Evolutionary conservation across 108 stramenopile genomes (phyloP).

Genomic region (Pseudonitzschia delicatissima): DNA sequence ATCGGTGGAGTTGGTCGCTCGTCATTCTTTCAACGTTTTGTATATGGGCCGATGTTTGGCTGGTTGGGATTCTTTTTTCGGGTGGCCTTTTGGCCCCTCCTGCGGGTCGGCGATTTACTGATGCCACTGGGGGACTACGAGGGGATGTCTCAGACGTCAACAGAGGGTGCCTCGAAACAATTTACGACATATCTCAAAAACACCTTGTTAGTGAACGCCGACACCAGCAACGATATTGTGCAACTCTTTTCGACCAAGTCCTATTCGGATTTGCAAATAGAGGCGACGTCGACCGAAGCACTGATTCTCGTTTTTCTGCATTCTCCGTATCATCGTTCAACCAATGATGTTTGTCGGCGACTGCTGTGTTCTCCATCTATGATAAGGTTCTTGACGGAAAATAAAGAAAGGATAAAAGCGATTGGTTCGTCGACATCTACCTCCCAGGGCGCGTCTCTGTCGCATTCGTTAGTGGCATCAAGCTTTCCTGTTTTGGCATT

Average conservation of each 20-base stretch:
- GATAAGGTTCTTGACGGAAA: conserved; percentile 46
- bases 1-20: not conserved
- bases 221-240: conserved; percentile 8
- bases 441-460: conserved; percentile 65
- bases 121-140: conserved; percentile 60
- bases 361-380: conserved; percentile 35
- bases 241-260: conserved; percentile 30
- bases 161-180: conserved; percentile 62
- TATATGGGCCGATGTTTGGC: not conserved
- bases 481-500: conserved; percentile 66
- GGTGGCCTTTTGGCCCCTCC: conserved; percentile 49
- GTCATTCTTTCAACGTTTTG: not conserved
- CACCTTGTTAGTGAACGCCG: conserved; percentile 2
- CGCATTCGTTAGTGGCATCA: conserved; percentile 54
- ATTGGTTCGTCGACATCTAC: conserved; percentile 70
- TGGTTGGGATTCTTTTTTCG: conserved; percentile 17
- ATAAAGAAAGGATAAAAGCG: conserved; percentile 31
- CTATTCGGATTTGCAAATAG: conserved; percentile 43
- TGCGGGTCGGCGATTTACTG: conserved; percentile 27
- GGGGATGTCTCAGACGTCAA: conserved; percentile 47
- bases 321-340: conserved; percentile 60
- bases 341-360: conserved; percentile 22
- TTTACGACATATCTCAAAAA: conserved; percentile 45
- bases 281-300: conserved; percentile 43
- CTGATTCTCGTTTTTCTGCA: conserved; percentile 70